Evolutionary conservation across 768 basidiomycete species (phyloP).

Genomic region (Epithele typhae): DNA sequence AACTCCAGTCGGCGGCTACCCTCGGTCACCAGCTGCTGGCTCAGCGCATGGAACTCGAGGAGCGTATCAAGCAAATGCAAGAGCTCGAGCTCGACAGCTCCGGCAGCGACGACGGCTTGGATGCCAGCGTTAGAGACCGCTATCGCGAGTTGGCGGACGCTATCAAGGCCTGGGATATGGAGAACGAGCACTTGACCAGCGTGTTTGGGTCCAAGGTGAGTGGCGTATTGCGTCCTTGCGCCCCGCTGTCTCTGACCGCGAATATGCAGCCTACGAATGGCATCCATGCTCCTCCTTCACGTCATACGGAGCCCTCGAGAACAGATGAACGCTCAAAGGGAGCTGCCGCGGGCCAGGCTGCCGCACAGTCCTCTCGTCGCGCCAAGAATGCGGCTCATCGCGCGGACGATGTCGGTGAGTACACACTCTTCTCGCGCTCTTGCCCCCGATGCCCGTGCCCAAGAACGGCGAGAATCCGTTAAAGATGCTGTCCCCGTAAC

Average conservation of each 20-base stretch:
- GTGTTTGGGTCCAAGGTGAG: slow-evolving; percentile 59
- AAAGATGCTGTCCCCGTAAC: too few species aligned
- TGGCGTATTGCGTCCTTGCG: slow-evolving; percentile 15
- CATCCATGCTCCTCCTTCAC: slow-evolving; percentile 23
- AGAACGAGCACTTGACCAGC: slow-evolving; percentile 72
- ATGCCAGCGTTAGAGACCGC: slow-evolving; percentile 63
- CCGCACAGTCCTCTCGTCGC: slow-evolving; percentile 76
- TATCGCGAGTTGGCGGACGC: slow-evolving; percentile 77
- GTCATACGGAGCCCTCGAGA: slow-evolving; percentile 13
- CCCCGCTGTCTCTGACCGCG: background rate
- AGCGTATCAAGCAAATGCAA: slow-evolving; percentile 78
- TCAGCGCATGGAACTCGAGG: slow-evolving; percentile 92
- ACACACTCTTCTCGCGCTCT: too few species aligned
- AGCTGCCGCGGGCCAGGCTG: slow-evolving; percentile 58
- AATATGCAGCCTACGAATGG: slow-evolving; percentile 36
- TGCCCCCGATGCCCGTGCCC: too few species aligned
- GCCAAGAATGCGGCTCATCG: slow-evolving; percentile 91
- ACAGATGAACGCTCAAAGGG: slow-evolving; percentile 54
- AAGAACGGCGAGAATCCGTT: too few species aligned
- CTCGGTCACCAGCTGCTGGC: slow-evolving; percentile 91
- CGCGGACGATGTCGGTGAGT: slow-evolving; percentile 83
- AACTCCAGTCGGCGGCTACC: slow-evolving; percentile 86
- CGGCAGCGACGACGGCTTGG: slow-evolving; percentile 45
- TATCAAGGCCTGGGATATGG: slow-evolving; percentile 70
- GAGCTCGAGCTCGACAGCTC: slow-evolving; percentile 52